Conservation (phyloP, 2,329 filamentous ascomycete species). For the Akanthomyces muscarius region DNA sequence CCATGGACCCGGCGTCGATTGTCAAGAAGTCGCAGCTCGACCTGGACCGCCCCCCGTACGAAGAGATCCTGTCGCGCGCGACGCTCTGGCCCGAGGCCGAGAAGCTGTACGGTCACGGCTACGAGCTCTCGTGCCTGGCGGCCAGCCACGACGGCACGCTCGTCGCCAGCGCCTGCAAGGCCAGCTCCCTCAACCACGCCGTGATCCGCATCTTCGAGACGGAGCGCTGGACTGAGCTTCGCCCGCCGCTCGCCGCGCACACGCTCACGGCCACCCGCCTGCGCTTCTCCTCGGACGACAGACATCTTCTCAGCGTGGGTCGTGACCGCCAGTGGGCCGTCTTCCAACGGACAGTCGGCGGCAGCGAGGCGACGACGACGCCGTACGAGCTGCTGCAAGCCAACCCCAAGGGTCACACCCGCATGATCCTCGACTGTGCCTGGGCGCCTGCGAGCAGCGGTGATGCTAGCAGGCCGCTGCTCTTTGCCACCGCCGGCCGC, state of each 20-base stretch:
- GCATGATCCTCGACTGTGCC: conserved; percentile 87
- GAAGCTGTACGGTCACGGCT: conserved; percentile 96
- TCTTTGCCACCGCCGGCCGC: conserved; percentile 83
- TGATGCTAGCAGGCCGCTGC: conserved; percentile 29
- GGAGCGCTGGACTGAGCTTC: conserved; percentile 78
- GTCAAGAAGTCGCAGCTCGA: conserved; percentile 60
- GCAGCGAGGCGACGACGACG: conserved; percentile 19
- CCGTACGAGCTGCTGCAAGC: conserved; percentile 57
- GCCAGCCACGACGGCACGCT: conserved; percentile 69
- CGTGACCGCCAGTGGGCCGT: conserved; percentile 88
- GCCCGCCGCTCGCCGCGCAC: conserved; percentile 78
- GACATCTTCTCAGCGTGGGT: conserved; percentile 78
- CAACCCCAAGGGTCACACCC: conserved; percentile 79
- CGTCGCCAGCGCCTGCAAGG: conserved; percentile 88
- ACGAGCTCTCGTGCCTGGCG: conserved; percentile 88
- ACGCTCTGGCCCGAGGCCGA: conserved; percentile 95
- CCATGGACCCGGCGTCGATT: conserved; percentile 51
- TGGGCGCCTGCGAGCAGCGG: conserved; percentile 62
- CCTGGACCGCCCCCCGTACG: conserved; percentile 71
- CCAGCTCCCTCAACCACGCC: conserved; percentile 88
- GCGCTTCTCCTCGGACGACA: conserved; percentile 72
- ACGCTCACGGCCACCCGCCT: conserved; percentile 80
- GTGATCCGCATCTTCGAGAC: conserved; percentile 92
- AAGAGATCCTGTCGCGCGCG: conserved; percentile 83
- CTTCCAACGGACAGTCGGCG: conserved; percentile 53